Evolutionary conservation across 1,139 yeast genomes (phyloP).

Genomic region (Pichia inconspicua): DNA sequence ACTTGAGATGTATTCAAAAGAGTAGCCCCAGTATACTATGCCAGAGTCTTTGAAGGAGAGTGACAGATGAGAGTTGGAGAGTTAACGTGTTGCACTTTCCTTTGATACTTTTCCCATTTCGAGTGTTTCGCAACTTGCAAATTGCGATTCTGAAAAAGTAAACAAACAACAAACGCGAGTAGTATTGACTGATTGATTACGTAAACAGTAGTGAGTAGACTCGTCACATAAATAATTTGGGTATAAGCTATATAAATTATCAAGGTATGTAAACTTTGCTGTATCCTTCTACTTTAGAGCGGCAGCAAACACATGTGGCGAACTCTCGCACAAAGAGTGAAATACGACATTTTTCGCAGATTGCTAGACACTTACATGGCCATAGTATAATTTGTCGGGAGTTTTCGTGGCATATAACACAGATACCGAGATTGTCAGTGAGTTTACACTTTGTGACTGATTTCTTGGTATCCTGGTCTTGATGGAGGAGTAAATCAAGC

Average conservation of each 20-base stretch:
- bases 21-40: background rate
- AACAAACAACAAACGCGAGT: constrained; percentile 3
- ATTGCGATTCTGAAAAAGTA: background rate
- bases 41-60: background rate
- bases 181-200: background rate
- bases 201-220: background rate
- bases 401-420: constrained; percentile 77
- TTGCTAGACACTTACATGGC: constrained; percentile 89
- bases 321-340: constrained; percentile 70
- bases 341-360: constrained; percentile 77
- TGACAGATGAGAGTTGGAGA: background rate
- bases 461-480: constrained; percentile 1
- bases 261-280: constrained; percentile 48
- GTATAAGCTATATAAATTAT: background rate
- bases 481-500: constrained; percentile 26
- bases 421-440: constrained; percentile 30
- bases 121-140: background rate
- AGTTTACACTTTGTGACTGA: background rate
- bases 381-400: constrained; percentile 74
- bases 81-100: background rate
- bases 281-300: constrained; percentile 58
- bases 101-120: constrained; percentile 9
- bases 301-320: constrained; percentile 79
- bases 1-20: background rate
- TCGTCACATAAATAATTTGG: background rate